Evolutionary conservation across 371 early-diverging fungal genomes (phyloP).

Genomic region (Rhizopus delemar): DNA sequence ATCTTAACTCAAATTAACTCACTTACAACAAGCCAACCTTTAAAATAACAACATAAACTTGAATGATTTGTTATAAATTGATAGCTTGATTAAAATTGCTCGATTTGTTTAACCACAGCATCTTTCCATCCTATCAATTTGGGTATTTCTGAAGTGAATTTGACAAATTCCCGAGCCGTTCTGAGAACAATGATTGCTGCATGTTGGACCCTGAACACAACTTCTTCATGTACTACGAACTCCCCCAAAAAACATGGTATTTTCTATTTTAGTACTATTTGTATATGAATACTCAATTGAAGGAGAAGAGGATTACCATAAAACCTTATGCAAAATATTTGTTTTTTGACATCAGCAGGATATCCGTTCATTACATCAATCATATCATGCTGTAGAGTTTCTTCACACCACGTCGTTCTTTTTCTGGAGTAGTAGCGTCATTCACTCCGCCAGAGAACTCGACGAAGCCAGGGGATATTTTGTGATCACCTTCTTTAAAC

Average conservation of each 20-base stretch:
- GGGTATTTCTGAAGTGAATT: conserved; percentile 6
- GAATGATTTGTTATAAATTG: too few species aligned
- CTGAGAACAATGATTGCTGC: conserved; percentile 1
- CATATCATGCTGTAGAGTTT: conserved; percentile 17
- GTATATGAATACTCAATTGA: conserved; percentile 3
- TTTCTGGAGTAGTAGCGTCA: conserved; percentile 8
- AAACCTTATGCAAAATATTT: conserved; percentile 14
- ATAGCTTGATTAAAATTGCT: conserved; percentile 2
- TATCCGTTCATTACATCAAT: conserved; percentile 12
- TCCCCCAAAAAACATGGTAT: conserved; percentile 9
- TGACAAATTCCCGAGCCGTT: conserved; percentile 1
- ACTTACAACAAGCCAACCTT: too few species aligned
- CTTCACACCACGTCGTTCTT: conserved; percentile 10
- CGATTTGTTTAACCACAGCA: conserved; percentile 10
- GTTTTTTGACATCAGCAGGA: conserved; percentile 9
- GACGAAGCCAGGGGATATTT: conserved; percentile 12
- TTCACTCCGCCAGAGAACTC: conserved; percentile 19
- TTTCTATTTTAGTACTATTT: conserved; percentile 1
- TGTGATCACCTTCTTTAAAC: conserved; percentile 16
- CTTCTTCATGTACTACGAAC: conserved; percentile 6
- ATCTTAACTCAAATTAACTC: too few species aligned
- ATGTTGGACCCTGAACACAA: conserved; percentile 9
- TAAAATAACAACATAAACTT: too few species aligned
- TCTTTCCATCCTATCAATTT: conserved; percentile 7
- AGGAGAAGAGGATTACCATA: conserved; percentile 16